Evolutionary conservation across 2,329 filamentous ascomycete species (phyloP).

Genomic region (Claviceps sp.): DNA sequence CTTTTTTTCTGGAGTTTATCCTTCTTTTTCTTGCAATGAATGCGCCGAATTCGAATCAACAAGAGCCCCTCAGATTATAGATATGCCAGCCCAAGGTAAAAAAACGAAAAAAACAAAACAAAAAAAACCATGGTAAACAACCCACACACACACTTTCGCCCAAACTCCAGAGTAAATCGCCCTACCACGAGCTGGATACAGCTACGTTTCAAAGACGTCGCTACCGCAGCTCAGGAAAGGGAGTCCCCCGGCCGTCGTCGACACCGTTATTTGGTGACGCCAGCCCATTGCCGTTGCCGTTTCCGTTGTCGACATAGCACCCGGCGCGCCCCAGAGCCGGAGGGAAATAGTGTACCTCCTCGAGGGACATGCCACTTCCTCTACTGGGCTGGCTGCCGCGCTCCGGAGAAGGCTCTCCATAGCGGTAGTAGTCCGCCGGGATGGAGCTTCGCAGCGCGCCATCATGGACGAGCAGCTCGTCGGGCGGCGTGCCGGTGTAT

Average conservation of each 20-base stretch:
- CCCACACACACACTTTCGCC: too few species aligned
- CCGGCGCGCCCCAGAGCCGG: neutral
- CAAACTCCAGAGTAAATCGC: too few species aligned
- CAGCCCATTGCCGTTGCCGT: neutral
- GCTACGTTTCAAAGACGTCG: neutral
- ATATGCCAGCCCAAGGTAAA: too few species aligned
- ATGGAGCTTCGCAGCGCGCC: slow-evolving; percentile 8
- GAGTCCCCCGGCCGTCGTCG: neutral
- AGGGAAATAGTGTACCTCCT: slow-evolving; percentile 1
- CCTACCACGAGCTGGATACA: too few species aligned
- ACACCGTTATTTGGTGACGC: neutral
- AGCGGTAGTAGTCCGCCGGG: slow-evolving; percentile 18
- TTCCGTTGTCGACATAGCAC: neutral
- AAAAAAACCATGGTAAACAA: too few species aligned
- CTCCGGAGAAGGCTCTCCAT: slow-evolving; percentile 12
- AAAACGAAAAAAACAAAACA: too few species aligned
- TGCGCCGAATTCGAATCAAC: too few species aligned
- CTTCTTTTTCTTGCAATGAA: too few species aligned
- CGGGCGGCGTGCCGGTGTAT: slow-evolving; percentile 7
- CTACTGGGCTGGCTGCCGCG: neutral
- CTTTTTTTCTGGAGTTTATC: too few species aligned
- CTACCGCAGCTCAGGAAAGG: slow-evolving; percentile 1
- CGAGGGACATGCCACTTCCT: neutral
- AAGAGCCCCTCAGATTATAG: too few species aligned
- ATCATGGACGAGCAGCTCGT: slow-evolving; percentile 9